Conservation (phyloP, 257 asterid genomes). For the Jaltomata sinuosa region DNA sequence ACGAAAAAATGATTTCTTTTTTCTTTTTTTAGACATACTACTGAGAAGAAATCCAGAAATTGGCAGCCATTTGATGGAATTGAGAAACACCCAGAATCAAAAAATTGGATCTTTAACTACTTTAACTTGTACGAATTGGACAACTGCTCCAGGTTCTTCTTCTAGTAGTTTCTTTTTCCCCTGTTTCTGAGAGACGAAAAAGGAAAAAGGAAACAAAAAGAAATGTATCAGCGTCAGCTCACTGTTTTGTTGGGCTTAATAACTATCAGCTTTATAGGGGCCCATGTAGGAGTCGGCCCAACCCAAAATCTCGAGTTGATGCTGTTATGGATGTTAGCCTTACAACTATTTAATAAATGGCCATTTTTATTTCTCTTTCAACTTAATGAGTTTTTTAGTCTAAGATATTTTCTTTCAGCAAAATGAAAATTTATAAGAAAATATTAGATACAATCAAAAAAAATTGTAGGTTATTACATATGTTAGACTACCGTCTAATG, state of each 20-base stretch:
- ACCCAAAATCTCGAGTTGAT: background rate
- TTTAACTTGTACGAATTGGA: background rate
- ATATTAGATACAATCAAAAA: too few relatives aligned
- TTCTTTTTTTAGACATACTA: conserved; percentile 31
- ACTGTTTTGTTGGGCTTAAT: background rate
- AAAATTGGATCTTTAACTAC: background rate
- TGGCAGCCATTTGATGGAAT: conserved; percentile 57
- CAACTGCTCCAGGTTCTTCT: background rate
- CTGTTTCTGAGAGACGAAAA: background rate
- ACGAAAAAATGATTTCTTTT: background rate
- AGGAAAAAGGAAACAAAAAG: rapidly evolving
- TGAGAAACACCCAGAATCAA: background rate
- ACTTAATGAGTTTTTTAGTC: background rate
- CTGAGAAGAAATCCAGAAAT: conserved; percentile 96
- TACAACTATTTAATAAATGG: too few relatives aligned
- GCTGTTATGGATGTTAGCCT: background rate
- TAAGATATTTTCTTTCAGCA: background rate
- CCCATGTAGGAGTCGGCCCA: background rate
- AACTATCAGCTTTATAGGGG: background rate
- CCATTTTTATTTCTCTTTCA: background rate
- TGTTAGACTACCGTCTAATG: too few relatives aligned
- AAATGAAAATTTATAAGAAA: background rate
- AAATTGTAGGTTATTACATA: too few relatives aligned
- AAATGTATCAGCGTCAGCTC: background rate
- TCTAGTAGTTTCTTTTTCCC: background rate